Base-by-base conservation (phyloP, 805 yeast genomes). In the Ogataea allantospora region DNA sequence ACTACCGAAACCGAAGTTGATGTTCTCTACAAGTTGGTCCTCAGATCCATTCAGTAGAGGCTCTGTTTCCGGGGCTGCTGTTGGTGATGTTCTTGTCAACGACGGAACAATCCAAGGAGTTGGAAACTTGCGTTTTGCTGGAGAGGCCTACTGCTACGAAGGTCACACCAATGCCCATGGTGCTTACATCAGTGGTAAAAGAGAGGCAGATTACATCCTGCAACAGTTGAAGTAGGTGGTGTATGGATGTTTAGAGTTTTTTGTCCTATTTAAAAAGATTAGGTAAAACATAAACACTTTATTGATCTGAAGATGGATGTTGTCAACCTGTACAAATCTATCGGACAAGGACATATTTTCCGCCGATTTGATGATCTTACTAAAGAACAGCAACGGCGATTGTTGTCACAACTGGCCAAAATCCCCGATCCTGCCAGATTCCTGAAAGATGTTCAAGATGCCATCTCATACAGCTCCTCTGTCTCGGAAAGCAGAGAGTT, bases 121-220 rank as follows among this genome's bases (percentile, higher is more conserved):
- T 35, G 64, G 58, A 2, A 48, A 60, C 11, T 52, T 75, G 14
- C 55, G 78, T 18, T 75, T 75, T 62, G 80, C 79, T 0, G 80
- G 80, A 6, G 80, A 75, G 47, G 77, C 72, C 38, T 68, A 77
- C 16, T 60, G 65, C 27, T 53, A 58, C 39, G 78, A 73, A 31
- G 80, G 78, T 2, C 69, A 70, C 14, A 76, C 77, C 2, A 71
- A 77, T 53, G 77, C 73, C 4, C 78, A 75, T 46, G 80, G 80
- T 1, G 80, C 80, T 0, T 75, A 70, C 47, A 40, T 57, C 23
- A 73, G 78, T 49, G 80, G 80, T 5, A 45, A 48, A 13, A 57
- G 76, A 41, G 78, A 73, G 33, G 79, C 77, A 3, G 39, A 43
- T 6, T 19, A 26, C 27, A 38, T 46, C 16, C 25, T 38, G 22